Evolutionary conservation across 2,329 filamentous ascomycete genomes (phyloP), one percentile per base, ranked within the genome.

Genomic region (Penicillium glabrum): DNA sequence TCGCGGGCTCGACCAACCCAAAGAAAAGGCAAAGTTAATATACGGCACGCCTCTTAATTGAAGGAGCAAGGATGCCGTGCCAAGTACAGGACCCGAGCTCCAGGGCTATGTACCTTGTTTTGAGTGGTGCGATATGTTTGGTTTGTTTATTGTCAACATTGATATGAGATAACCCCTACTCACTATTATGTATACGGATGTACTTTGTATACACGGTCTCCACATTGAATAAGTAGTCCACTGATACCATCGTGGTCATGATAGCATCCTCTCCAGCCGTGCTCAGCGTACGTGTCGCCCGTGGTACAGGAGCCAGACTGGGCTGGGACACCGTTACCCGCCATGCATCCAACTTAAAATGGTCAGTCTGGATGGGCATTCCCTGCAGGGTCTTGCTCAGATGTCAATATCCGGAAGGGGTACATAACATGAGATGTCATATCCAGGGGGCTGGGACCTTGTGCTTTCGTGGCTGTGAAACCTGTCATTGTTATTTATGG

Each of bases 361-460:
- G 50, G 31, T 3, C 43, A 37, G 41, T 39, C 29, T 45, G 41
- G 27, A 44, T 13, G 21, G 31, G 43, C 16, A 24, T 39, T 46
- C 26, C 53, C 53, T 58, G 56, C 56, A 56, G 47, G 47, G 47
- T 39, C 47, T 50, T 50, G 35, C 21, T 37, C 14, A 35, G 46
- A 41, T 50, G 47, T 50, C 33, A 39, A 50, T 41, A 29, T 50
- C 5, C 3, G 21, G 24, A 14, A 46, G 43, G 46, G 29, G 21
- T 16, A 35, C 29, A 35, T 33, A 21, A 47, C 16, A 47, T 35
- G 31, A 35, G 46, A 16, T 24, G 26, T 48, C 33, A 50, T 50
- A n/a, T 39, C 31, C 21, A 37, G 19, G 21, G n/a, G 46, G 47
- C 39, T 50, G 47, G 19, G 47, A 41, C 23, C 16, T 5, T 39